A percentile compares a stretch with the other conserved stretches of the same genome.
phyloP scores from a whole-genome alignment of 2,329 filamentous ascomycete genomes.

The Beauveria pseudobassiana region DNA sequence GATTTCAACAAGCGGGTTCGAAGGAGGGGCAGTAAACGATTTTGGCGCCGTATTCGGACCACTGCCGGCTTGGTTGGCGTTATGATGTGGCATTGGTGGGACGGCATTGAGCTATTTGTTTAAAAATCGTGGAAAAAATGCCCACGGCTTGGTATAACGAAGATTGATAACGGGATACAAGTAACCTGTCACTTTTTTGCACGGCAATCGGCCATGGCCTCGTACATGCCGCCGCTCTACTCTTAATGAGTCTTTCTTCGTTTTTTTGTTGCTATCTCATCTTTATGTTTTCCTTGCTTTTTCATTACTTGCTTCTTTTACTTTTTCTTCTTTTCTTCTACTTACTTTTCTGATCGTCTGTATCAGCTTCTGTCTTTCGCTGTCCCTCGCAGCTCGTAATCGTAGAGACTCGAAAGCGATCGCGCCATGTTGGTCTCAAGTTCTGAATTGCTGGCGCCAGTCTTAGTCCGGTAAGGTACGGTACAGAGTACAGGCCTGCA shows the following conservation, averaged over 20 bases:
- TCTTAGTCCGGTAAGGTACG: not conserved
- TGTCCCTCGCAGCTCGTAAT: not conserved
- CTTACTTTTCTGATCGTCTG: not conserved
- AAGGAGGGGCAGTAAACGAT: slow-evolving; percentile 5
- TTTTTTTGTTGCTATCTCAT: too few relatives aligned
- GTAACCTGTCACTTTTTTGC: not conserved
- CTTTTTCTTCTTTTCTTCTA: not conserved
- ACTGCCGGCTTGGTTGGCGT: not conserved
- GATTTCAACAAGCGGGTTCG: not conserved
- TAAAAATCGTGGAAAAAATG: not conserved
- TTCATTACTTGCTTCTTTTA: too few relatives aligned
- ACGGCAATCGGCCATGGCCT: not conserved
- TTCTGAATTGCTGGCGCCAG: not conserved
- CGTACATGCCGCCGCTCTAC: not conserved
- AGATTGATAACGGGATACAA: not conserved
- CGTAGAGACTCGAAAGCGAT: not conserved
- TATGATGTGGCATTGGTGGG: not conserved
- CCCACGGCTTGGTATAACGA: not conserved
- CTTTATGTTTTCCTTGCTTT: too few relatives aligned
- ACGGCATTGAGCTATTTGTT: not conserved
- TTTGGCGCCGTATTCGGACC: slow-evolving; percentile 12
- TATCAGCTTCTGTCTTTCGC: too few relatives aligned
- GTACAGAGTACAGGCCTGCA: not conserved
- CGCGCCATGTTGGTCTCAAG: not conserved
- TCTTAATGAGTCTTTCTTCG: too few relatives aligned